Conservation (phyloP, 257 asterid species). For the Forsythia suspensa region DNA sequence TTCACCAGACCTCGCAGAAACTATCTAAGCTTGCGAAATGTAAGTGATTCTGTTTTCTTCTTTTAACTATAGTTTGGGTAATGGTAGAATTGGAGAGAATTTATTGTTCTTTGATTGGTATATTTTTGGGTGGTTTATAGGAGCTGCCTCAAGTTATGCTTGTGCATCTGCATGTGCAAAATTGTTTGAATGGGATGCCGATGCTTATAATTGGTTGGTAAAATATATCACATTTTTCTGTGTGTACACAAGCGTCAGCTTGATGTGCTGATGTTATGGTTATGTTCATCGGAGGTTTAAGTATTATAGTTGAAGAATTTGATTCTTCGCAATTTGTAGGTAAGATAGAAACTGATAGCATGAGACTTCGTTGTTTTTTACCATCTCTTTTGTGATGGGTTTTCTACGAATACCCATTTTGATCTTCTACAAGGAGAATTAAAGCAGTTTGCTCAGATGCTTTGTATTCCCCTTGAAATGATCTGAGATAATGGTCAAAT, state of each 20-base stretch:
- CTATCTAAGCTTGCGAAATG: constrained; percentile 89
- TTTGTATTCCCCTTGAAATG: neutral
- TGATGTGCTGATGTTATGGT: neutral
- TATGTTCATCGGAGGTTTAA: neutral
- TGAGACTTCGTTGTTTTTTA: neutral
- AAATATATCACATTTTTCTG: neutral
- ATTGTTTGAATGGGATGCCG: constrained; percentile 4
- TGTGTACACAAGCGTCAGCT: neutral
- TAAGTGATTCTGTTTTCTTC: constrained; percentile 27
- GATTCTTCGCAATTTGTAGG: neutral
- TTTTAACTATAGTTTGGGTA: neutral
- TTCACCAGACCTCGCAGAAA: constrained; percentile 93
- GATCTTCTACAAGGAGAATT: neutral
- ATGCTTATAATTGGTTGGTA: neutral
- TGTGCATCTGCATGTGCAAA: neutral
- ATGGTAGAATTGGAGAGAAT: neutral
- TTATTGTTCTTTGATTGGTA: constrained; percentile 9
- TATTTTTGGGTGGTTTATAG: neutral
- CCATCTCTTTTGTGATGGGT: neutral
- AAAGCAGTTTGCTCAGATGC: neutral
- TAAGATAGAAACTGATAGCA: neutral
- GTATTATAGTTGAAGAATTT: neutral
- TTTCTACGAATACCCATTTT: neutral
- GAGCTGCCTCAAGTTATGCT: neutral
- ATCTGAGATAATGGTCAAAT: neutral